phyloP scores from a whole-genome alignment of 2,329 filamentous ascomycete species.

The Colletotrichum simmondsii region DNA sequence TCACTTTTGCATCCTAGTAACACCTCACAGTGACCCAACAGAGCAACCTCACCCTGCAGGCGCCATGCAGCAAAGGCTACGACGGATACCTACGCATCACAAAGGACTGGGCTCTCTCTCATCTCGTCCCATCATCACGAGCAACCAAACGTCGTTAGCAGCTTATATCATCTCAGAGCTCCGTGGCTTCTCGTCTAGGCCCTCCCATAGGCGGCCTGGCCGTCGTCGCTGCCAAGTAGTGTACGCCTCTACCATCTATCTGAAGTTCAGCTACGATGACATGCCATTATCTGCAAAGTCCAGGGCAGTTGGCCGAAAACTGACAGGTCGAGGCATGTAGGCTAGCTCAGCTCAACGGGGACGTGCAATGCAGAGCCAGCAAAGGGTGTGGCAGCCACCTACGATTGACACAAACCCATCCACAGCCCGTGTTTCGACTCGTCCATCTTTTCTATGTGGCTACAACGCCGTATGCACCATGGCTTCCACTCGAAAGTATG shows the following conservation, averaged over 20 bases:
- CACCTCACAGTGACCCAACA: slow-evolving; percentile 4
- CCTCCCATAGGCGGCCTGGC: not conserved
- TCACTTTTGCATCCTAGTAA: not conserved
- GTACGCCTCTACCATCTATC: not conserved
- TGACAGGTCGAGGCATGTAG: not conserved
- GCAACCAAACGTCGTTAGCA: not conserved
- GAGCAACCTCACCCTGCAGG: slow-evolving; percentile 19
- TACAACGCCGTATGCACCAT: too few species aligned
- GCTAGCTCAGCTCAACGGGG: slow-evolving; percentile 1
- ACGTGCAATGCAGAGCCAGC: slow-evolving; percentile 1
- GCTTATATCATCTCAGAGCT: not conserved
- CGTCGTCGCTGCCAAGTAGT: not conserved
- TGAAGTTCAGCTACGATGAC: not conserved
- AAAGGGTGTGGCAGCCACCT: not conserved
- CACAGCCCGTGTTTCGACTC: too few species aligned
- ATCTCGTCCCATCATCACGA: slow-evolving; percentile 3
- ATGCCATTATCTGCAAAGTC: not conserved
- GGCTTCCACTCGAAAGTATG: not conserved
- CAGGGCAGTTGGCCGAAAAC: slow-evolving; percentile 6
- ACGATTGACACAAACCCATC: not conserved
- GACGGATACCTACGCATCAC: slow-evolving; percentile 1
- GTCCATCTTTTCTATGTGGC: too few species aligned
- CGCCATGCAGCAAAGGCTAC: slow-evolving; percentile 29
- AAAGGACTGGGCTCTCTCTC: not conserved
- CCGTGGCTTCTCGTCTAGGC: not conserved